Percentiles rank a stretch among this genome's conserved stretches.
These are phyloP conservation scores for Gnomoniopsis sp. DNA, from an alignment of 2,329 filamentous ascomycete species.

Conservation along the genomic window DNA sequence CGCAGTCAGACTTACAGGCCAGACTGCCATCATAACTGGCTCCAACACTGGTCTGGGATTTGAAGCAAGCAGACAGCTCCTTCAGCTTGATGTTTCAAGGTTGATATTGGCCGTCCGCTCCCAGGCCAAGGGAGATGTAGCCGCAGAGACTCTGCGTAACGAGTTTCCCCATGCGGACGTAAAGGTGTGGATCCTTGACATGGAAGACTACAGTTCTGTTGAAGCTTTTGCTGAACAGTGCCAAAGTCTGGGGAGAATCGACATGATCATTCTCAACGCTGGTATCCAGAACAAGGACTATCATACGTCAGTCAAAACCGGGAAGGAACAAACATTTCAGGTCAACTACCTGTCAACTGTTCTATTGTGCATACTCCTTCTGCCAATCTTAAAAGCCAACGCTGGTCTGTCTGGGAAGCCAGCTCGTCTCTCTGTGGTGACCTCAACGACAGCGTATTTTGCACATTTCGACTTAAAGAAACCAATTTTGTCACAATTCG, in stretches of 20 bases:
- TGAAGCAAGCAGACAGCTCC: constrained; percentile 17
- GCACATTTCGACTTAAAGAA: not conserved
- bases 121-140: constrained; percentile 12
- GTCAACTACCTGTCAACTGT: constrained; percentile 5
- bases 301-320: not conserved
- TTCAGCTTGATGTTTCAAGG: constrained; percentile 9
- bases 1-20: constrained; percentile 5
- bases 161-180: constrained; percentile 1
- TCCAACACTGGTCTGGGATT: constrained; percentile 17
- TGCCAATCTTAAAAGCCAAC: not conserved
- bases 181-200: constrained; percentile 11
- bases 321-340: constrained; percentile 1
- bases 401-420: not conserved
- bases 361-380: not conserved
- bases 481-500: not conserved
- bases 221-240: not conserved
- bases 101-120: constrained; percentile 20
- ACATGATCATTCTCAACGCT: constrained; percentile 5
- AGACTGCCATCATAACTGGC: constrained; percentile 9
- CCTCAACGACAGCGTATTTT: not conserved
- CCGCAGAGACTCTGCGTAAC: constrained; percentile 11
- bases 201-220: constrained; percentile 1
- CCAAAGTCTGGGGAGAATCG: not conserved
- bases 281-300: not conserved
- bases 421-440: not conserved